Conservation (phyloP, 2,329 filamentous ascomycete genomes). For the Exserohilum turcica region DNA sequence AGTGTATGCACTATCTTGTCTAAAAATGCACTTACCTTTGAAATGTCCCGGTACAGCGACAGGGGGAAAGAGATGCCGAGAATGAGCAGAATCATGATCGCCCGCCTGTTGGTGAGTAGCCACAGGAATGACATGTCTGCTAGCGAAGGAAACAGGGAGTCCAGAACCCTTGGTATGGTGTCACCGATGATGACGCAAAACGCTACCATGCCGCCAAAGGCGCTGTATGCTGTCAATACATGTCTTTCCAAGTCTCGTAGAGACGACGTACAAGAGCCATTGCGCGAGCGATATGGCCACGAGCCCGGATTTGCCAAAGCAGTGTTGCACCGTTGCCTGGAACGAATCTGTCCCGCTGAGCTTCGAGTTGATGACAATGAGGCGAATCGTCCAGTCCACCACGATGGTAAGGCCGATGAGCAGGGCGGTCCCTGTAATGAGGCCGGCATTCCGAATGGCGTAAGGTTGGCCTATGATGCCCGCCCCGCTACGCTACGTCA, state of each 20-base stretch:
- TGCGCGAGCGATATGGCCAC: constrained; percentile 91
- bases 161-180: constrained; percentile 88
- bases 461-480: constrained; percentile 84
- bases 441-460: constrained; percentile 89
- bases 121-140: constrained; percentile 75
- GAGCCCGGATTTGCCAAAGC: constrained; percentile 85
- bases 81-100: constrained; percentile 86
- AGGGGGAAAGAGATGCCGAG: constrained; percentile 87
- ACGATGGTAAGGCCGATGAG: constrained; percentile 79
- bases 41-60: constrained; percentile 93
- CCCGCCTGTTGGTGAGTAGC: constrained; percentile 78
- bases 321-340: constrained; percentile 93
- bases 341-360: constrained; percentile 92
- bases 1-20: constrained; percentile 26
- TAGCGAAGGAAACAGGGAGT: constrained; percentile 79
- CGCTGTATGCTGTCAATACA: constrained; percentile 53
- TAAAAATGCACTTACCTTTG: constrained; percentile 63
- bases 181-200: constrained; percentile 98
- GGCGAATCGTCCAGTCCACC: constrained; percentile 95
- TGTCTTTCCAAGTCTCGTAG: background rate
- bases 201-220: constrained; percentile 97
- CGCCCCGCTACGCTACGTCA: constrained; percentile 55
- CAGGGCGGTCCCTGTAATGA: constrained; percentile 78
- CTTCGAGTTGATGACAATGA: constrained; percentile 98
- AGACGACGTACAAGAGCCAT: constrained; percentile 75